These are phyloP conservation scores for Plectosphaerella cucumerina DNA, from an alignment of 2,329 filamentous ascomycete genomes.

Conservation along the genomic window DNA sequence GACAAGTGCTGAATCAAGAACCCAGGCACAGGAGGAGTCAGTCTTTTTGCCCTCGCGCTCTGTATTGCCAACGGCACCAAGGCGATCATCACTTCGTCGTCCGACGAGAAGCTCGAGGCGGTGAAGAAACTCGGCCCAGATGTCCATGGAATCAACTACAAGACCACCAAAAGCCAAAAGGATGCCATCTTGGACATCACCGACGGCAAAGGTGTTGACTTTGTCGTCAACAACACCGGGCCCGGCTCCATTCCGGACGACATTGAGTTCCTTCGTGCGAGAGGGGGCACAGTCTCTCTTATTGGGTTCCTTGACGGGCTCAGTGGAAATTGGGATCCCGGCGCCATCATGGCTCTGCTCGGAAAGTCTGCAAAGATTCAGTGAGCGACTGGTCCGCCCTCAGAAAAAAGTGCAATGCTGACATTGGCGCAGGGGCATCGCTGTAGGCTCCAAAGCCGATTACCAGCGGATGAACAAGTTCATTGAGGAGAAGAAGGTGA, in stretches of 20 bases:
- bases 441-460: constrained; percentile 3
- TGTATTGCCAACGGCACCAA: constrained; percentile 16
- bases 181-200: constrained; percentile 15
- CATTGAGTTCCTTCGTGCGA: constrained; percentile 6
- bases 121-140: constrained; percentile 14
- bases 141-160: constrained; percentile 19
- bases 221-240: constrained; percentile 21
- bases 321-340: neutral
- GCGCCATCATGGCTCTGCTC: constrained; percentile 5
- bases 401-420: neutral
- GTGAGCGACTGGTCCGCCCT: neutral
- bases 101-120: constrained; percentile 20
- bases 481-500: constrained; percentile 2
- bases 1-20: neutral
- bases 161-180: constrained; percentile 9
- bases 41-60: constrained; percentile 18
- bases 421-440: neutral
- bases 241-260: constrained; percentile 15
- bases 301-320: constrained; percentile 4
- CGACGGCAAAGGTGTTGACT: constrained; percentile 18
- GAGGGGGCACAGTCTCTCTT: constrained; percentile 1
- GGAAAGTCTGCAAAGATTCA: constrained; percentile 3
- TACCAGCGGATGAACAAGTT: constrained; percentile 1
- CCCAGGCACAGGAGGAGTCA: constrained; percentile 21
- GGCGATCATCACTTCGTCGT: constrained; percentile 24